A percentile compares a stretch with the other conserved stretches of the same genome.
These are phyloP conservation scores for Linderina pennispora DNA, from an alignment of 192 early-diverging fungal genomes.

Conservation along the genomic window DNA sequence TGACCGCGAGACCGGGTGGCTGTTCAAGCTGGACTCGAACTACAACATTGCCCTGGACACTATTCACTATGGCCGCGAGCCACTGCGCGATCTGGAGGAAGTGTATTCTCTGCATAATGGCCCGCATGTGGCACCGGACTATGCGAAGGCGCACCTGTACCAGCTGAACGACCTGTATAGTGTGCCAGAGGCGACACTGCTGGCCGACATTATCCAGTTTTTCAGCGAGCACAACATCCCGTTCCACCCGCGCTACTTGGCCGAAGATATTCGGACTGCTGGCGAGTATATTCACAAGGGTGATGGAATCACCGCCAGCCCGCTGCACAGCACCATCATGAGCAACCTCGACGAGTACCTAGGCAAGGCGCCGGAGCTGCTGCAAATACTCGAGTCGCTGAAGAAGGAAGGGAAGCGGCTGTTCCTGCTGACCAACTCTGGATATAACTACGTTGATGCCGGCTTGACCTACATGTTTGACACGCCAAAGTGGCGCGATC, in stretches of 20 bases:
- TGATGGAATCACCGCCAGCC: constrained; percentile 43
- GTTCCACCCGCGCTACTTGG: constrained; percentile 59
- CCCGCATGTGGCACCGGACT: constrained; percentile 53
- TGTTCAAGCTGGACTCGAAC: constrained; percentile 59
- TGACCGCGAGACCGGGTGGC: constrained; percentile 55
- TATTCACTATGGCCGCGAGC: constrained; percentile 51
- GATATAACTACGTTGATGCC: constrained; percentile 47
- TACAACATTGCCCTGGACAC: constrained; percentile 56
- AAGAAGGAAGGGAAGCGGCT: constrained; percentile 46
- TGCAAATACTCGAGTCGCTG: constrained; percentile 46
- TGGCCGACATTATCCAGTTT: constrained; percentile 57
- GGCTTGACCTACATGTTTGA: constrained; percentile 49
- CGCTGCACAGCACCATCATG: constrained; percentile 47
- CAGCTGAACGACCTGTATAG: constrained; percentile 59
- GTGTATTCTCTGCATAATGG: constrained; percentile 52
- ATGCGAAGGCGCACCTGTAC: constrained; percentile 49
- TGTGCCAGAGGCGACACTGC: constrained; percentile 50
- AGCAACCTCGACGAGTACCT: constrained; percentile 45
- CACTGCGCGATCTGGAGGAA: constrained; percentile 47
- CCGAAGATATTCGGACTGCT: constrained; percentile 50
- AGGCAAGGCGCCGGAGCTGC: constrained; percentile 41
- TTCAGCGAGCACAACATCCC: constrained; percentile 50
- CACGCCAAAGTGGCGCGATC: constrained; percentile 47
- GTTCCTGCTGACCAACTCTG: constrained; percentile 58
- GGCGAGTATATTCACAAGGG: constrained; percentile 50